These are phyloP conservation scores for Exophiala bonariae DNA, from an alignment of 2,329 filamentous ascomycete genomes.

Conservation along the genomic window DNA sequence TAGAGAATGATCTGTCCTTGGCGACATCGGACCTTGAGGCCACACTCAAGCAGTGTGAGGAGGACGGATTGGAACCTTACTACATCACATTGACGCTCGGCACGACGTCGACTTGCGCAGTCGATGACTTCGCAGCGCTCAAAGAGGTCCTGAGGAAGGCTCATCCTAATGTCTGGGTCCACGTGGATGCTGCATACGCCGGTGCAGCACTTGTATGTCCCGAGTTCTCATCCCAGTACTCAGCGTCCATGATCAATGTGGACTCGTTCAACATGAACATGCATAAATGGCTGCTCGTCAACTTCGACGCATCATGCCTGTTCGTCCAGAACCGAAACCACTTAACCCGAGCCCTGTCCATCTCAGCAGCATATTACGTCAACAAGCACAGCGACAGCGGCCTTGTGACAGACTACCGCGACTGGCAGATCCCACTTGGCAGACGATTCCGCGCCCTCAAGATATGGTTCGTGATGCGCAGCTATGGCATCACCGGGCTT, in stretches of 20 bases:
- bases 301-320: slow-evolving; percentile 82
- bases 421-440: slow-evolving; percentile 95
- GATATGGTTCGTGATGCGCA: slow-evolving; percentile 90
- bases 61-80: slow-evolving; percentile 76
- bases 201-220: slow-evolving; percentile 80
- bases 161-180: slow-evolving; percentile 75
- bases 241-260: slow-evolving; percentile 49
- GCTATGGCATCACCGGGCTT: slow-evolving; percentile 76
- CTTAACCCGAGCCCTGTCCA: slow-evolving; percentile 76
- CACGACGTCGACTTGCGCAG: slow-evolving; percentile 82
- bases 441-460: slow-evolving; percentile 85
- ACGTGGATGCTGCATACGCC: slow-evolving; percentile 91
- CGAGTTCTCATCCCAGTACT: slow-evolving; percentile 65
- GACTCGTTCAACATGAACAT: slow-evolving; percentile 94
- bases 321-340: slow-evolving; percentile 74
- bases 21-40: slow-evolving; percentile 62
- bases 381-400: slow-evolving; percentile 80
- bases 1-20: slow-evolving; percentile 68
- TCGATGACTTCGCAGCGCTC: slow-evolving; percentile 77
- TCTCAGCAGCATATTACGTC: slow-evolving; percentile 77
- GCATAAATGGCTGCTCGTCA: slow-evolving; percentile 96
- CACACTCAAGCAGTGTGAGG: slow-evolving; percentile 65
- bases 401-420: slow-evolving; percentile 88
- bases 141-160: slow-evolving; percentile 43
- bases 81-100: slow-evolving; percentile 83